These are phyloP conservation scores for Colletotrichum shisoi DNA, from an alignment of 2,329 filamentous ascomycete genomes.

Conservation along the genomic window DNA sequence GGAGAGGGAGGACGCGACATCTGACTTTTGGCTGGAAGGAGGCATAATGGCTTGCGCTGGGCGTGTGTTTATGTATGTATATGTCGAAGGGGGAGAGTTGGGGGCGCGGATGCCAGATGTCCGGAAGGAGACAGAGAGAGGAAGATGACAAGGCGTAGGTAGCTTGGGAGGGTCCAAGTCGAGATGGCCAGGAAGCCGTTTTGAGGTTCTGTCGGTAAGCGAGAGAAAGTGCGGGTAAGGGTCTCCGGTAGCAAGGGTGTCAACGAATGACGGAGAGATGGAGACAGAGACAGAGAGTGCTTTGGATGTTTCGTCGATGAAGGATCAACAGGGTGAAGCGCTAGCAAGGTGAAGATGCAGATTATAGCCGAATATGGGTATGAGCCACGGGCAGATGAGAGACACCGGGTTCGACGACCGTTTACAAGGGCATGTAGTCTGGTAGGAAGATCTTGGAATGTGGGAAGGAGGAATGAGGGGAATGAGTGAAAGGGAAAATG, in stretches of 20 bases:
- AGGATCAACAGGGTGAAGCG: conserved; percentile 30
- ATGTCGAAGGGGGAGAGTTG: not conserved
- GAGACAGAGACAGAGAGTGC: conserved; percentile 3
- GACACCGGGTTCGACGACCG: not conserved
- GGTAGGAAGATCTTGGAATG: not conserved
- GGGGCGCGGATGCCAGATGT: not conserved
- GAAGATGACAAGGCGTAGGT: conserved; percentile 11
- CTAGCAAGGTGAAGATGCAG: conserved; percentile 21
- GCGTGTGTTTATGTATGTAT: not conserved
- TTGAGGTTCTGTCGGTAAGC: conserved; percentile 31
- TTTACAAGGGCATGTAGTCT: not conserved
- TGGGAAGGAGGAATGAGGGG: not conserved
- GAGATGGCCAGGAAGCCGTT: conserved; percentile 6
- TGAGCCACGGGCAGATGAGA: not conserved
- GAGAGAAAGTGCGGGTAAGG: conserved; percentile 23
- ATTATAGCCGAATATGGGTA: conserved; percentile 4
- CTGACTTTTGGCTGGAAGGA: conserved; percentile 41
- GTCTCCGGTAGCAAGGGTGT: conserved; percentile 16
- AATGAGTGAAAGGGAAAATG: conserved; percentile 23
- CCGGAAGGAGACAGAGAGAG: not conserved
- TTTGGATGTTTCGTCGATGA: conserved; percentile 7
- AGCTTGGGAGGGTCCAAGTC: conserved; percentile 13
- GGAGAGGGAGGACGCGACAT: conserved; percentile 46
- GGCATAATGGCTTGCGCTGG: conserved; percentile 20
- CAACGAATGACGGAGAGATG: conserved; percentile 7